A percentile compares a stretch with the other conserved stretches of the same genome.
phyloP scores from a whole-genome alignment of 2,329 filamentous ascomycete genomes.

The Microsporum ferrugineum region DNA sequence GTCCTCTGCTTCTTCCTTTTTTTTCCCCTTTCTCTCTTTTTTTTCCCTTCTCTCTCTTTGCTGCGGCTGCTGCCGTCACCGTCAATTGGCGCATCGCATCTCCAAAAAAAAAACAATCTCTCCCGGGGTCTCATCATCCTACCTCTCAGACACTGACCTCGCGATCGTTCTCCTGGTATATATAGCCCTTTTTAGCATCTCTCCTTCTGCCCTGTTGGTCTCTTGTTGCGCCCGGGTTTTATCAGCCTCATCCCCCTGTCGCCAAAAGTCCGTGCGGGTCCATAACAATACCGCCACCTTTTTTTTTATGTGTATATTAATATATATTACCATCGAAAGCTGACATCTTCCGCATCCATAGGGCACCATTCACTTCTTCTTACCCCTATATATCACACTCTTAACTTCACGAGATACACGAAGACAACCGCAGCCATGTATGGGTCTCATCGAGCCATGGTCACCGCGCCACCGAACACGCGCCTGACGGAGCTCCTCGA shows the following conservation, averaged over 20 bases:
- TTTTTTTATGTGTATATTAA: neutral
- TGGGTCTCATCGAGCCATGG: constrained; percentile 73
- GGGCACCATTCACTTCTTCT: neutral
- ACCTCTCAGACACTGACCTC: neutral
- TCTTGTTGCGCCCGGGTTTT: neutral
- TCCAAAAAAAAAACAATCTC: neutral
- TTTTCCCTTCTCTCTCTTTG: neutral
- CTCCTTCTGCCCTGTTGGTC: neutral
- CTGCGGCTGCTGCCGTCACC: constrained; percentile 1
- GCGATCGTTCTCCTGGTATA: neutral
- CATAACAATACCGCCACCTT: neutral
- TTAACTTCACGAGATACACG: neutral
- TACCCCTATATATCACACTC: neutral
- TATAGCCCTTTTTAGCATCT: neutral
- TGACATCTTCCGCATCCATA: neutral
- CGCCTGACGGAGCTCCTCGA: constrained; percentile 88
- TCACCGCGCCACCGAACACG: constrained; percentile 50
- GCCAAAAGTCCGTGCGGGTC: neutral
- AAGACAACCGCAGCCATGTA: constrained; percentile 52
- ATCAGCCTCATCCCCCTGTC: neutral
- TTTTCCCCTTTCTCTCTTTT: constrained; percentile 42
- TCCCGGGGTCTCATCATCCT: neutral
- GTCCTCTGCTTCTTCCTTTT: constrained; percentile 51
- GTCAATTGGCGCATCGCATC: neutral
- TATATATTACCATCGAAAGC: neutral